Conservation (phyloP, 495 filamentous ascomycete genomes). For the Lasiosphaeria hispida region DNA sequence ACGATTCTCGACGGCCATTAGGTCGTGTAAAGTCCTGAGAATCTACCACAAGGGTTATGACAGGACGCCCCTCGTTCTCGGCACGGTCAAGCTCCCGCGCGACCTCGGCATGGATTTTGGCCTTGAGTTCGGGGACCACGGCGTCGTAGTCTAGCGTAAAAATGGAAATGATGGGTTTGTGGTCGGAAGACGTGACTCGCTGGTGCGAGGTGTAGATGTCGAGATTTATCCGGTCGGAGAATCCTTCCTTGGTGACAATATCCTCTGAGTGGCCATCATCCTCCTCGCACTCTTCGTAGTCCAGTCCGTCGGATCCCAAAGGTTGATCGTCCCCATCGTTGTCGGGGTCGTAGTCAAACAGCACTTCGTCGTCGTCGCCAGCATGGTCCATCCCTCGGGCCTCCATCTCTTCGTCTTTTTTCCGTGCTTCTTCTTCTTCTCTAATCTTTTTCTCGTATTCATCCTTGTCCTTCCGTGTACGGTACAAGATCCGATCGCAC, state of each 20-base stretch:
- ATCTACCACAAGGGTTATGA: slow-evolving; percentile 81
- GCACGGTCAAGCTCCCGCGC: slow-evolving; percentile 82
- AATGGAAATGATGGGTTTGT: slow-evolving; percentile 82
- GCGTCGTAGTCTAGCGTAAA: slow-evolving; percentile 83
- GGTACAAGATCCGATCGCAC: slow-evolving; percentile 95
- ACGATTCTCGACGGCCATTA: slow-evolving; percentile 22
- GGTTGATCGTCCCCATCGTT: slow-evolving; percentile 55
- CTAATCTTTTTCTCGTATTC: slow-evolving; percentile 65
- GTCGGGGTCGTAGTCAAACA: slow-evolving; percentile 89
- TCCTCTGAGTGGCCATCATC: slow-evolving; percentile 41
- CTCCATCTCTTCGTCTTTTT: slow-evolving; percentile 82
- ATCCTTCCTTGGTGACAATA: slow-evolving; percentile 54
- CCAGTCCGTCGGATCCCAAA: slow-evolving; percentile 39
- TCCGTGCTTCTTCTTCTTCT: slow-evolving; percentile 64
- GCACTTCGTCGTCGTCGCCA: slow-evolving; percentile 73
- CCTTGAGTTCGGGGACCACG: slow-evolving; percentile 77
- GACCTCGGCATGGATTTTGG: slow-evolving; percentile 80
- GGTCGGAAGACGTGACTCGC: slow-evolving; percentile 85
- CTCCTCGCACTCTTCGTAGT: slow-evolving; percentile 63
- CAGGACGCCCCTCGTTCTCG: slow-evolving; percentile 88
- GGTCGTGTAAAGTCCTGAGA: slow-evolving; percentile 26
- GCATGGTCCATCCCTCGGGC: slow-evolving; percentile 71
- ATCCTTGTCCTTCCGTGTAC: slow-evolving; percentile 67
- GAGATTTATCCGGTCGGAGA: slow-evolving; percentile 61
- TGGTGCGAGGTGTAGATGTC: slow-evolving; percentile 85